Evolutionary conservation across 257 asterid genomes (phyloP).

Genomic region (Plantago elongata): DNA sequence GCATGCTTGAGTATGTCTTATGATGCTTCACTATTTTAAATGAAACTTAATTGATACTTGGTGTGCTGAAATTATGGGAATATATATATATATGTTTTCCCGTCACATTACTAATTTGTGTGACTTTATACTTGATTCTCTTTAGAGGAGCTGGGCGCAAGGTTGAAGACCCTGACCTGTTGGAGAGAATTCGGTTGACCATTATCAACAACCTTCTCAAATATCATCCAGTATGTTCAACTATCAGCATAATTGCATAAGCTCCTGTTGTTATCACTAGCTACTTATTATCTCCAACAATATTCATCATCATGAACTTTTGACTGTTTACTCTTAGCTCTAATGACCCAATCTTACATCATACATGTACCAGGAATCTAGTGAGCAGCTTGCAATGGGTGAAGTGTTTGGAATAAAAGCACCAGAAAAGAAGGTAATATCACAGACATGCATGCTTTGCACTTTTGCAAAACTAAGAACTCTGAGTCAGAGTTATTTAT

Average conservation of each 20-base stretch:
- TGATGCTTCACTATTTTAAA: not conserved
- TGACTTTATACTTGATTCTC: constrained; percentile 14
- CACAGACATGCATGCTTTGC: not conserved
- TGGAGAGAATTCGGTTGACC: constrained; percentile 95
- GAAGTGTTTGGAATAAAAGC: constrained; percentile 86
- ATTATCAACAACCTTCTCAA: constrained; percentile 86
- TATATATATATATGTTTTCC: constrained; percentile 3
- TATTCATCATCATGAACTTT: constrained; percentile 11
- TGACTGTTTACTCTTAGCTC: constrained; percentile 8
- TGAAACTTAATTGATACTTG: not conserved
- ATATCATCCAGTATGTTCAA: constrained; percentile 83
- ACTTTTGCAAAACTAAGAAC: not conserved
- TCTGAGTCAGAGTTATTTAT: no score
- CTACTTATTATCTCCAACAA: not conserved
- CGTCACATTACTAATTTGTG: not conserved
- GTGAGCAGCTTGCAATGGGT: constrained; percentile 92
- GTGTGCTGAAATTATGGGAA: constrained; percentile 1
- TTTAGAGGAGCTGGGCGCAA: constrained; percentile 78
- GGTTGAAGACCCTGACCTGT: constrained; percentile 89
- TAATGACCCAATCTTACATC: constrained; percentile 4
- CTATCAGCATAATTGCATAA: constrained; percentile 13
- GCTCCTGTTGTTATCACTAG: constrained; percentile 1
- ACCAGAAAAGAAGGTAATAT: constrained; percentile 65
- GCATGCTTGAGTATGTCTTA: not conserved
- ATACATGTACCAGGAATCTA: constrained; percentile 63